Evolutionary conservation across 495 filamentous ascomycete genomes (phyloP).

Genomic region (Lentithecium fluviatile): DNA sequence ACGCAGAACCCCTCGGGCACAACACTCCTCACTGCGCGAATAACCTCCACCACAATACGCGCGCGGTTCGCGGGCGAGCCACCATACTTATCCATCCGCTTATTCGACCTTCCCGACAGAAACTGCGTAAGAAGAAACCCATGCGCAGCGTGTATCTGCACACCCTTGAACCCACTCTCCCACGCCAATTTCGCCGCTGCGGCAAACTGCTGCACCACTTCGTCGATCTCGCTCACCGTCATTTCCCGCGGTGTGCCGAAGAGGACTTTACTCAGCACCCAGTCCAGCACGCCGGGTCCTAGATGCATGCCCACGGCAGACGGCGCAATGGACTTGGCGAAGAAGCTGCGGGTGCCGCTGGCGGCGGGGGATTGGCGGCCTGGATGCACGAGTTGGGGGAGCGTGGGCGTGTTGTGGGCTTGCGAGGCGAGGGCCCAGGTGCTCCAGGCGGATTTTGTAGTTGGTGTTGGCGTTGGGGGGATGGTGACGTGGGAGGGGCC

Average conservation of each 20-base stretch:
- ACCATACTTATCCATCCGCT: constrained; percentile 52
- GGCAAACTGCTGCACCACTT: constrained; percentile 50
- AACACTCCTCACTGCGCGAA: constrained; percentile 45
- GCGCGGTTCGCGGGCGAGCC: constrained; percentile 49
- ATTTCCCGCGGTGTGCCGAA: constrained; percentile 52
- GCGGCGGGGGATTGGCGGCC: constrained; percentile 55
- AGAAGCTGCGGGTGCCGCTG: constrained; percentile 49
- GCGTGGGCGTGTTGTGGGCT: constrained; percentile 48
- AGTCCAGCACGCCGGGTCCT: constrained; percentile 43
- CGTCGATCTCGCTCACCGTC: constrained; percentile 51
- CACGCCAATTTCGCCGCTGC: constrained; percentile 50
- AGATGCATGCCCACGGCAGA: constrained; percentile 49
- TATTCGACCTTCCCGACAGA: constrained; percentile 39
- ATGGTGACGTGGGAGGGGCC: constrained; percentile 47
- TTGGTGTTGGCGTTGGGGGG: constrained; percentile 35
- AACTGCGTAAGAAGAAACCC: constrained; percentile 54
- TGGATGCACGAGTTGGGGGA: constrained; percentile 60
- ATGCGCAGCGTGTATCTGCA: constrained; percentile 61
- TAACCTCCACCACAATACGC: constrained; percentile 51
- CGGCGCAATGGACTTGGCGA: constrained; percentile 50
- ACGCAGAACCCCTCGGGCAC: constrained; percentile 54
- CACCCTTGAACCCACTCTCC: constrained; percentile 54
- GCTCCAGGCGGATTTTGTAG: constrained; percentile 47
- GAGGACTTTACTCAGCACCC: constrained; percentile 40
- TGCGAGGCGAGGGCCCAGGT: constrained; percentile 51